phyloP scores from a whole-genome alignment of 2,329 filamentous ascomycete genomes.

The Curvularia sp. region DNA sequence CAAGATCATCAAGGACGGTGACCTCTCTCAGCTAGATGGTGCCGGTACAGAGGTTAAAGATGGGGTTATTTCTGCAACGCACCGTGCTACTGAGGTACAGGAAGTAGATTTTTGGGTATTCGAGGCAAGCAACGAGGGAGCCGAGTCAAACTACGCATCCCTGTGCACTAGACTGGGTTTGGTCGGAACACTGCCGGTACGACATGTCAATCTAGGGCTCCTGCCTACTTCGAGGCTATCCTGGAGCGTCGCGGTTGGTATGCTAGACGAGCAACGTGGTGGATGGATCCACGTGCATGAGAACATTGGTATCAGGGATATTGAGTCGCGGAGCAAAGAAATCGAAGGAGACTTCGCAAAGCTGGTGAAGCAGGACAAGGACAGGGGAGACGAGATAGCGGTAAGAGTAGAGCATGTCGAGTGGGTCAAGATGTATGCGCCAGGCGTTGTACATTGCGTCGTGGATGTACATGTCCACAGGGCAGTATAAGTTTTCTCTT shows the following conservation, averaged over 20 bases:
- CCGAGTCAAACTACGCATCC: slow-evolving; percentile 19
- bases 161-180: background rate
- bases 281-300: slow-evolving; percentile 69
- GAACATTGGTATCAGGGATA: slow-evolving; percentile 57
- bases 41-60: background rate
- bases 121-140: slow-evolving; percentile 50
- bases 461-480: slow-evolving; percentile 58
- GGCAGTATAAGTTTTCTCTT: background rate
- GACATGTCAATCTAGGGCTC: slow-evolving; percentile 66
- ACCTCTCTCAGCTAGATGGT: background rate
- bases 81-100: slow-evolving; percentile 1
- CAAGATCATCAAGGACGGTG: slow-evolving; percentile 12
- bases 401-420: slow-evolving; percentile 57
- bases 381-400: slow-evolving; percentile 1
- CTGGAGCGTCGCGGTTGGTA: slow-evolving; percentile 58
- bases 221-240: slow-evolving; percentile 60
- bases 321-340: slow-evolving; percentile 35
- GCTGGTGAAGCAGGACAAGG: slow-evolving; percentile 44
- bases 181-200: slow-evolving; percentile 47
- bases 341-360: slow-evolving; percentile 55
- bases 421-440: slow-evolving; percentile 66
- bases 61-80: background rate
- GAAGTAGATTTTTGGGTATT: slow-evolving; percentile 49
- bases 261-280: slow-evolving; percentile 55
- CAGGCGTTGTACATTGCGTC: slow-evolving; percentile 68